A percentile compares a stretch with the other conserved stretches of the same genome.
These are phyloP conservation scores for Kregervanrija pseudodelftensis DNA, from an alignment of 805 yeast genomes.

Conservation along the genomic window DNA sequence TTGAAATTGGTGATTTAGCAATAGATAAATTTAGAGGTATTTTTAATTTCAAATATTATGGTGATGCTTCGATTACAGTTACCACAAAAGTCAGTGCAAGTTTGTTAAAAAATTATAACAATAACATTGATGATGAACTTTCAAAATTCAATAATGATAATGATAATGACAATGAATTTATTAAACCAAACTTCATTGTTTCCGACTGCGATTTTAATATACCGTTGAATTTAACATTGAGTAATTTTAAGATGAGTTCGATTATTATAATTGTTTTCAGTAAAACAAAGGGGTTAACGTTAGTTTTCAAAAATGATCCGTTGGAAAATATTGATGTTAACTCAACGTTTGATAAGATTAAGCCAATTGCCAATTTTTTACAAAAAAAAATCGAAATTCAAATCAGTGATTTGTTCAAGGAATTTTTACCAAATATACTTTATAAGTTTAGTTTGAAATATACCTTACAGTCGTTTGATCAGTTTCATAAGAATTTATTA, in stretches of 20 bases:
- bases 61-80: conserved; percentile 68
- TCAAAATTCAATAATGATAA: conserved; percentile 18
- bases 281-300: conserved; percentile 73
- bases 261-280: conserved; percentile 81
- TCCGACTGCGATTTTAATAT: conserved; percentile 65
- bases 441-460: conserved; percentile 70
- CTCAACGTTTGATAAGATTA: conserved; percentile 81
- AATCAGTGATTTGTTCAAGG: conserved; percentile 73
- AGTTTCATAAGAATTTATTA: conserved; percentile 29
- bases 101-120: conserved; percentile 59
- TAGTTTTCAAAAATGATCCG: conserved; percentile 87
- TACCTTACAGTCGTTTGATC: conserved; percentile 34
- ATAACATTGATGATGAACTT: conserved; percentile 21
- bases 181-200: conserved; percentile 58
- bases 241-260: conserved; percentile 67
- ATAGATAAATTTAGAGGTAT: conserved; percentile 74
- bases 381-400: conserved; percentile 80
- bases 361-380: conserved; percentile 73
- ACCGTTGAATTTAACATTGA: conserved; percentile 69
- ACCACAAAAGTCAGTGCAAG: conserved; percentile 82
- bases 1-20: conserved; percentile 78
- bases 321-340: conserved; percentile 74
- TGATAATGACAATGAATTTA: conserved; percentile 33
- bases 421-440: conserved; percentile 72
- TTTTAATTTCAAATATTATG: conserved; percentile 67